Percentiles rank a stretch among this genome's conserved stretches.
phyloP scores from a whole-genome alignment of 306 rosid genomes.

The Canavalia ensiformis region DNA sequence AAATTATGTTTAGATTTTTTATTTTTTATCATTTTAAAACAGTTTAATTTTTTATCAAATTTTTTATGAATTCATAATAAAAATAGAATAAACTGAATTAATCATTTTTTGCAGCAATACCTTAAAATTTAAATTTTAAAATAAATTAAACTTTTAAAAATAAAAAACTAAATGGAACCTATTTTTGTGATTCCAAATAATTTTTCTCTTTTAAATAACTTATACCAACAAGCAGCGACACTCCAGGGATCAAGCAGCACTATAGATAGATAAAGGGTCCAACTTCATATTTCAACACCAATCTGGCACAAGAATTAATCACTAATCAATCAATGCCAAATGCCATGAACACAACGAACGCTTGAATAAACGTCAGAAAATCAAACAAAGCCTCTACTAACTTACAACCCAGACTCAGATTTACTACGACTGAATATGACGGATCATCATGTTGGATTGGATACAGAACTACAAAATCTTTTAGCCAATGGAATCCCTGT shows the following conservation, averaged over 20 bases:
- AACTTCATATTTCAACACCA: conserved; percentile 33
- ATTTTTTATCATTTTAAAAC: too few relatives aligned
- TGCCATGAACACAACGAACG: conserved; percentile 36
- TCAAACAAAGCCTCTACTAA: conserved; percentile 43
- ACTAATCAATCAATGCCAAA: conserved; percentile 26
- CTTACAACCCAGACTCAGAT: conserved; percentile 41
- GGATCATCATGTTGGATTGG: conserved; percentile 28
- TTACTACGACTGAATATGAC: conserved; percentile 42
- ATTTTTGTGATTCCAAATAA: too few relatives aligned
- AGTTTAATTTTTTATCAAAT: too few relatives aligned
- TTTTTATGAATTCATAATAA: too few relatives aligned
- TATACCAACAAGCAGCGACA: background rate
- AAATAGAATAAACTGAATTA: too few relatives aligned
- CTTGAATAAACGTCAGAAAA: conserved; percentile 34
- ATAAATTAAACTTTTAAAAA: too few relatives aligned
- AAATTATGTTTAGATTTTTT: too few relatives aligned
- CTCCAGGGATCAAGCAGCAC: background rate
- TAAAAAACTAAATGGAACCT: too few relatives aligned
- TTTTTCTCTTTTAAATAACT: background rate
- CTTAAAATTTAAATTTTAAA: too few relatives aligned
- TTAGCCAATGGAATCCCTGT: conserved; percentile 38
- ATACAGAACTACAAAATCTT: conserved; percentile 52
- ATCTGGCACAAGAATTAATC: conserved; percentile 18
- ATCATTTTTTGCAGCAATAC: too few relatives aligned
- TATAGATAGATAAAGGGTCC: conserved; percentile 11